Evolutionary conservation across 2,329 filamentous ascomycete genomes (phyloP).

Genomic region (Cercospora zeina): DNA sequence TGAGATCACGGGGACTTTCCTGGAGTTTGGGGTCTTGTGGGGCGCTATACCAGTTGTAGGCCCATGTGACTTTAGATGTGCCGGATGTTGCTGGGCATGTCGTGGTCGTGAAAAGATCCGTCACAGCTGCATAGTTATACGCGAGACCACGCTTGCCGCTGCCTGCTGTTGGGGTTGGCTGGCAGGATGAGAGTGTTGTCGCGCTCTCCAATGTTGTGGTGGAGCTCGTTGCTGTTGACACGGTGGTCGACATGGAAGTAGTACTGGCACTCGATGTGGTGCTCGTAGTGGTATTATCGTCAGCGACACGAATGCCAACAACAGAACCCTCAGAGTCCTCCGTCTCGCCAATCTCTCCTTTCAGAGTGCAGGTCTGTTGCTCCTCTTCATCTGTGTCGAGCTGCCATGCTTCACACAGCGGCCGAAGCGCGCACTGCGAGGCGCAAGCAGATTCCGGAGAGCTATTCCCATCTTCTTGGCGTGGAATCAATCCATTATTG

Average conservation of each 20-base stretch:
- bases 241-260: not conserved
- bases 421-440: not conserved
- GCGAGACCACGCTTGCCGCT: slow-evolving; percentile 3
- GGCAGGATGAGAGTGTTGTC: not conserved
- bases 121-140: slow-evolving; percentile 1
- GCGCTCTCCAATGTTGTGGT: not conserved
- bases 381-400: not conserved
- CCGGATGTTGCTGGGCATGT: slow-evolving; percentile 4
- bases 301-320: not conserved
- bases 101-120: not conserved
- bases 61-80: slow-evolving; percentile 4
- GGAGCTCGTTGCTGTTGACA: not conserved
- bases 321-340: not conserved
- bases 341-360: not conserved
- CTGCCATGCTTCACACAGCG: not conserved
- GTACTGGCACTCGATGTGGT: not conserved
- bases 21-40: slow-evolving; percentile 1
- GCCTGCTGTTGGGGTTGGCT: not conserved
- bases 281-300: not conserved
- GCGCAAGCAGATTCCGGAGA: not conserved
- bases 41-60: slow-evolving; percentile 6
- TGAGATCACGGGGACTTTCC: not conserved
- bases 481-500: not conserved
- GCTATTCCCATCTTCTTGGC: not conserved
- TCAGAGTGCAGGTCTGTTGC: not conserved